phyloP scores from a whole-genome alignment of 768 basidiomycete genomes.

The Tulasnella sp. region DNA sequence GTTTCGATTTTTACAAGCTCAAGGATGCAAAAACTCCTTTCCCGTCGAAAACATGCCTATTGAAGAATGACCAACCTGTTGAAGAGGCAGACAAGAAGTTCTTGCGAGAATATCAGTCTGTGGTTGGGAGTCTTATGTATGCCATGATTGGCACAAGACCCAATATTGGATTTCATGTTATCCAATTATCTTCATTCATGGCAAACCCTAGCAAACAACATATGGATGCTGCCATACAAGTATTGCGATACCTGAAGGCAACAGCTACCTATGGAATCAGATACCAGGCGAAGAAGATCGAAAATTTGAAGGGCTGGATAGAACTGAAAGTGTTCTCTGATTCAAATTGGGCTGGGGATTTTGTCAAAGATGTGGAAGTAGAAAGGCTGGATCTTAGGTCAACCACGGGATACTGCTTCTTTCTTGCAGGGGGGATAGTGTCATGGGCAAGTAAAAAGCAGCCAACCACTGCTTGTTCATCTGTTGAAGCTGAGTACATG shows the following conservation, averaged over 20 bases:
- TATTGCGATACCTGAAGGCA: not conserved
- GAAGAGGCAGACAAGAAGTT: no score
- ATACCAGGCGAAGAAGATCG: not conserved
- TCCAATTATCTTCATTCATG: not conserved
- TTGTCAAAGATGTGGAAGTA: no score
- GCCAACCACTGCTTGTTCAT: slow-evolving; percentile 28
- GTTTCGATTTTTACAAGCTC: not conserved
- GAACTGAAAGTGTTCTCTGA: slow-evolving; percentile 26
- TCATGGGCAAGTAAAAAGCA: slow-evolving; percentile 34
- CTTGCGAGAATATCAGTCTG: not conserved
- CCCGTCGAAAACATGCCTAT: no score
- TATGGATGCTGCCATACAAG: not conserved
- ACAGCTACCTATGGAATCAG: no score
- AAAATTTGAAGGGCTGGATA: no score
- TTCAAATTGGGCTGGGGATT: slow-evolving; percentile 26
- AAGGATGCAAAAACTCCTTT: no score
- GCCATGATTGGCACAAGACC: not conserved
- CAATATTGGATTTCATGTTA: not conserved
- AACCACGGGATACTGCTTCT: slow-evolving; percentile 25
- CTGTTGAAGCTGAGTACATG: slow-evolving; percentile 35
- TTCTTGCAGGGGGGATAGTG: slow-evolving; percentile 27
- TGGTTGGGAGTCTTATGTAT: not conserved
- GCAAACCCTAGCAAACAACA: not conserved
- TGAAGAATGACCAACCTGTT: no score
- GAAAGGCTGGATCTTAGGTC: slow-evolving; percentile 21